These are phyloP conservation scores for Cutaneotrichosporon spelunceum DNA, from an alignment of 1,284 basidiomycete species.

Conservation along the genomic window DNA sequence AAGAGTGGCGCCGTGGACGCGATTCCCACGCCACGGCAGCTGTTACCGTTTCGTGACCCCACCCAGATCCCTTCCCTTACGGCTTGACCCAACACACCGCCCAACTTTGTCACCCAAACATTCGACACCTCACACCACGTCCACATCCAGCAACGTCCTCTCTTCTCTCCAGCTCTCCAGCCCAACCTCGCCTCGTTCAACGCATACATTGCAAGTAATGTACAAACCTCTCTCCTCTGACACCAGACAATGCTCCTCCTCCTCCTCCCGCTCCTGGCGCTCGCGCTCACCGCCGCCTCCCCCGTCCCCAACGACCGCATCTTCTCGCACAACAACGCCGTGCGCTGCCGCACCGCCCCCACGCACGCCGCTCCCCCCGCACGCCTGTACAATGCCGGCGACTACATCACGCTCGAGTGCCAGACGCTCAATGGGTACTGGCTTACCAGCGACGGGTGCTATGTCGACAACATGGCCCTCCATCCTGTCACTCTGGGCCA, in stretches of 20 bases:
- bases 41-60: no score
- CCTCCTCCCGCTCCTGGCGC: background rate
- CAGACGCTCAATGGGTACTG: background rate
- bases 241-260: background rate
- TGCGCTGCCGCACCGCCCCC: background rate
- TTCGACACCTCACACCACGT: no score
- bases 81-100: no score
- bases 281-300: background rate
- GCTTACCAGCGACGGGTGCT: background rate
- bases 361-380: background rate
- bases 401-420: background rate
- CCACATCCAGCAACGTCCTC: no score
- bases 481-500: background rate
- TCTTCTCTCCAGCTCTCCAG: no score
- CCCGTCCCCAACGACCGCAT: background rate
- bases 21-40: no score
- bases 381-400: background rate
- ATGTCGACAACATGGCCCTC: background rate
- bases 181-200: no score
- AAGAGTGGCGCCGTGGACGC: no score
- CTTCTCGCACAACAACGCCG: background rate
- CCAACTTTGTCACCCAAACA: no score
- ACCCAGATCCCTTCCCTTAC: no score
- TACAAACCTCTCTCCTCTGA: no score
- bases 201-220: no score